Percentiles rank a stretch among this genome's conserved stretches.
These are phyloP conservation scores for Parsonsia alboflavescens DNA, from an alignment of 257 asterid genomes.

Conservation along the genomic window DNA sequence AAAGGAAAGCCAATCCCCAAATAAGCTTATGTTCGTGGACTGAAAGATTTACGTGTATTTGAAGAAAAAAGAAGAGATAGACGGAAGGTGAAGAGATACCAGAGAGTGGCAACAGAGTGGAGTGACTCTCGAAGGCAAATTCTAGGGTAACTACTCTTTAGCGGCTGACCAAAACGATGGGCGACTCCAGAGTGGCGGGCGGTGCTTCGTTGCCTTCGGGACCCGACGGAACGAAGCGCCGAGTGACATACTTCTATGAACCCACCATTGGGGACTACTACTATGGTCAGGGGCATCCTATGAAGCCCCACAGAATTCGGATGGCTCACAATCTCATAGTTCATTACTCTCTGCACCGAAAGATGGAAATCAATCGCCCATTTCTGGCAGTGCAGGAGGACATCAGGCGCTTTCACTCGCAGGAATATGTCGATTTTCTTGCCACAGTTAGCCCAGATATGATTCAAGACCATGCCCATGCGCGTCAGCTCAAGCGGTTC, in stretches of 20 bases:
- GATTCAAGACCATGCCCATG: constrained; percentile 42
- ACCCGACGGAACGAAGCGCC: constrained; percentile 67
- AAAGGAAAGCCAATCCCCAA: too few relatives aligned
- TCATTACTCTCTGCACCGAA: constrained; percentile 59
- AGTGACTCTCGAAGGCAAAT: too few relatives aligned
- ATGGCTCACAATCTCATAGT: constrained; percentile 73
- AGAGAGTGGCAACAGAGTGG: too few relatives aligned
- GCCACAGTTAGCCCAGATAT: constrained; percentile 52
- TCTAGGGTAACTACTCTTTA: too few relatives aligned
- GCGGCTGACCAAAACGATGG: constrained; percentile 25
- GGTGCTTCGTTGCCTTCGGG: constrained; percentile 67
- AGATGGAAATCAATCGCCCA: constrained; percentile 62
- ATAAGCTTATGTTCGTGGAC: too few relatives aligned
- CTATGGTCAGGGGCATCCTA: constrained; percentile 78
- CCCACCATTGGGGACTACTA: constrained; percentile 63
- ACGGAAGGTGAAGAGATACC: too few relatives aligned
- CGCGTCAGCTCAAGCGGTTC: constrained; percentile 52
- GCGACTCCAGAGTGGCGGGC: constrained; percentile 23
- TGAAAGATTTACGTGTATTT: too few relatives aligned
- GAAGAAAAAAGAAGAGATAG: too few relatives aligned
- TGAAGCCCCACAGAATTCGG: constrained; percentile 81
- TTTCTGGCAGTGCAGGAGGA: constrained; percentile 49
- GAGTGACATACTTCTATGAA: constrained; percentile 75
- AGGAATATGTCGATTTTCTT: constrained; percentile 66
- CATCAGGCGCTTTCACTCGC: constrained; percentile 58